These are phyloP conservation scores for Diaporthe citrichinensis DNA, from an alignment of 2,329 filamentous ascomycete species.

Conservation along the genomic window DNA sequence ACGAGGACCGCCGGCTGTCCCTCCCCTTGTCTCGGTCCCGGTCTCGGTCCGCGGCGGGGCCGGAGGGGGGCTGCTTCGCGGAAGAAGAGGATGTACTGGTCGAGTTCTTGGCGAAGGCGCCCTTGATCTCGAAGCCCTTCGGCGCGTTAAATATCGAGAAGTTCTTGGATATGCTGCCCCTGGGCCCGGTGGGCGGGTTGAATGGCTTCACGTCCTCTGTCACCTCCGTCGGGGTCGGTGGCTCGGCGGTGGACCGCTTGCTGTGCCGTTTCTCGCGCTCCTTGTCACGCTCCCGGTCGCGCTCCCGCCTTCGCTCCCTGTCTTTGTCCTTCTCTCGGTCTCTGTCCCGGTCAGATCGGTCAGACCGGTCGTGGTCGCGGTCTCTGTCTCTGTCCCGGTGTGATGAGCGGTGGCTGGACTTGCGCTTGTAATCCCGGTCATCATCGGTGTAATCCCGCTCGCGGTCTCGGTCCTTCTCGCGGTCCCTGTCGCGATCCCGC, in stretches of 20 bases:
- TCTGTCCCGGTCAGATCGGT: conserved; percentile 40
- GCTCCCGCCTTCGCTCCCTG: conserved; percentile 53
- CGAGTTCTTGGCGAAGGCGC: conserved; percentile 42
- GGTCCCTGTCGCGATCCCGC: conserved; percentile 46
- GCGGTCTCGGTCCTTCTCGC: conserved; percentile 48
- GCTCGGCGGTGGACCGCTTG: conserved; percentile 48
- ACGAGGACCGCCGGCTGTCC: conserved; percentile 54
- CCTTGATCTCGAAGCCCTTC: conserved; percentile 56
- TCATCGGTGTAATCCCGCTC: conserved; percentile 44
- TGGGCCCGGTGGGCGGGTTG: conserved; percentile 59
- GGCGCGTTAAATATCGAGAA: conserved; percentile 40
- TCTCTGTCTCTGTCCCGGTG: conserved; percentile 33
- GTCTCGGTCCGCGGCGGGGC: conserved; percentile 34
- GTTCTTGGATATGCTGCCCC: conserved; percentile 46
- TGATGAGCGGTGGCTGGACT: conserved; percentile 37
- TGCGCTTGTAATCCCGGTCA: conserved; percentile 43
- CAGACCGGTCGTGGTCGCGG: conserved; percentile 41
- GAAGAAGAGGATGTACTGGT: conserved; percentile 4
- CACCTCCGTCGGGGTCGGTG: conserved; percentile 50
- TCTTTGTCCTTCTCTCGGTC: conserved; percentile 54
- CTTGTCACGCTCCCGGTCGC: conserved; percentile 51
- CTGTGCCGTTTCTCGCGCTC: conserved; percentile 55
- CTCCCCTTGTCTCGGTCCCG: conserved; percentile 21
- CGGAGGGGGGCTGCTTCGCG: conserved; percentile 45
- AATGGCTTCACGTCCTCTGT: conserved; percentile 57